phyloP scores from a whole-genome alignment of 768 basidiomycete species.

The Tylopilus felleus region DNA sequence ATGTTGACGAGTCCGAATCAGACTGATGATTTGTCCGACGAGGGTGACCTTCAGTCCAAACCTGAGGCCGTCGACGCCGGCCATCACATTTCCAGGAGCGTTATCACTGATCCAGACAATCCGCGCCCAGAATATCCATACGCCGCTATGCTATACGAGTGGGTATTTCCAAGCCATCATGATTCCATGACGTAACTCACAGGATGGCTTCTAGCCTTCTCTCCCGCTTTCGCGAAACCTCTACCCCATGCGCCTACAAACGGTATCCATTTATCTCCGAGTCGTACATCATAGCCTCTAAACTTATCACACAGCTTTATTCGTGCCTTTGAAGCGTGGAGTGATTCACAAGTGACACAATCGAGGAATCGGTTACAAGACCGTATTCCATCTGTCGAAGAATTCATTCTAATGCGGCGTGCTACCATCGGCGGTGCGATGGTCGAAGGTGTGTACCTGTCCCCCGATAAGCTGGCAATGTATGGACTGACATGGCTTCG shows the following conservation, averaged over 20 bases:
- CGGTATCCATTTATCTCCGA: slow-evolving; percentile 20
- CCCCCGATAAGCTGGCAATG: neutral
- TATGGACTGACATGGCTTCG: slow-evolving; percentile 1
- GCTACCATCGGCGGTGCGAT: slow-evolving; percentile 36
- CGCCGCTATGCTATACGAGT: slow-evolving; percentile 40
- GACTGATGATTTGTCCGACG: slow-evolving; percentile 38
- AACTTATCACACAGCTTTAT: slow-evolving; percentile 27
- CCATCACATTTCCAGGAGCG: slow-evolving; percentile 31
- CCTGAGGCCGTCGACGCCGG: slow-evolving; percentile 35
- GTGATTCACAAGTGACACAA: slow-evolving; percentile 35
- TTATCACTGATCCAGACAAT: slow-evolving; percentile 27
- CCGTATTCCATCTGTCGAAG: slow-evolving; percentile 36
- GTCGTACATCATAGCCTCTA: neutral
- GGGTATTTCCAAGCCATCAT: slow-evolving; percentile 10
- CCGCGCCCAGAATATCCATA: slow-evolving; percentile 34
- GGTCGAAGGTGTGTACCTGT: slow-evolving; percentile 34
- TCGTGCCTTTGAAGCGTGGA: slow-evolving; percentile 35
- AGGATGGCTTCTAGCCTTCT: slow-evolving; percentile 24
- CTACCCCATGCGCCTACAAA: slow-evolving; percentile 34
- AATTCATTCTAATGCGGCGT: slow-evolving; percentile 37
- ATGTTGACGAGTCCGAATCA: slow-evolving; percentile 11
- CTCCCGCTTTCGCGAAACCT: slow-evolving; percentile 34
- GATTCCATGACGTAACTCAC: slow-evolving; percentile 13
- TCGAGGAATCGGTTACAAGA: slow-evolving; percentile 35
- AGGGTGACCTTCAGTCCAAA: slow-evolving; percentile 33